Percentiles rank a stretch among this genome's conserved stretches.
These are phyloP conservation scores for Fusarium bactridioides DNA, from an alignment of 2,329 filamentous ascomycete species.

Conservation along the genomic window DNA sequence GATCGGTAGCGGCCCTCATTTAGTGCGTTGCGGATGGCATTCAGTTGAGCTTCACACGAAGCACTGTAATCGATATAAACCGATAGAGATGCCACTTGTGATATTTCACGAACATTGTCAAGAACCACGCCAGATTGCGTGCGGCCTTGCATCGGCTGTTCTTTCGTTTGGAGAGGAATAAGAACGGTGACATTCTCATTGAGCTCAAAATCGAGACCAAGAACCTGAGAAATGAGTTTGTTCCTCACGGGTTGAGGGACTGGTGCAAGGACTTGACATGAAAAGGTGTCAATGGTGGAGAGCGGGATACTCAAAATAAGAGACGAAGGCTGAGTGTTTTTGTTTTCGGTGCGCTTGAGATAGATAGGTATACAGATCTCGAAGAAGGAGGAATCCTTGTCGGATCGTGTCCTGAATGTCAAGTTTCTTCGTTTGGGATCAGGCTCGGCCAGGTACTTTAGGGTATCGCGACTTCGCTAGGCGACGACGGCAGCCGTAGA, in stretches of 20 bases:
- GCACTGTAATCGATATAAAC: background rate
- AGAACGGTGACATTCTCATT: background rate
- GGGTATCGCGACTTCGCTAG: background rate
- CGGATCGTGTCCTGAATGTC: background rate
- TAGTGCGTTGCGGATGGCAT: accelerated
- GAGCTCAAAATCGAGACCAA: background rate
- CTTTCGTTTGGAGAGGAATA: background rate
- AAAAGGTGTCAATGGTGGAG: background rate
- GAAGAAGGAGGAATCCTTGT: accelerated
- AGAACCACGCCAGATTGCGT: background rate
- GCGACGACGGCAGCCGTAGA: background rate
- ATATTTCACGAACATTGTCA: background rate
- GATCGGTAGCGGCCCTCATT: background rate
- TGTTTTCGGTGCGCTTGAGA: background rate
- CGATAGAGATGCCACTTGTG: background rate
- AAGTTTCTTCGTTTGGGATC: background rate
- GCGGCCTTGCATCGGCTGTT: accelerated
- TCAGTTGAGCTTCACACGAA: background rate
- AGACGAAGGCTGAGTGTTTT: background rate
- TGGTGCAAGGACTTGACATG: accelerated
- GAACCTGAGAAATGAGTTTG: background rate
- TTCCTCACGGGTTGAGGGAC: background rate
- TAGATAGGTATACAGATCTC: background rate
- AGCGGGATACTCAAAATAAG: background rate
- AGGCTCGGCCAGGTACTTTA: background rate